A percentile compares a stretch with the other conserved stretches of the same genome.
These are phyloP conservation scores for Globisporangium uncinulatum DNA, from an alignment of 352 stramenopile genomes.

Conservation along the genomic window DNA sequence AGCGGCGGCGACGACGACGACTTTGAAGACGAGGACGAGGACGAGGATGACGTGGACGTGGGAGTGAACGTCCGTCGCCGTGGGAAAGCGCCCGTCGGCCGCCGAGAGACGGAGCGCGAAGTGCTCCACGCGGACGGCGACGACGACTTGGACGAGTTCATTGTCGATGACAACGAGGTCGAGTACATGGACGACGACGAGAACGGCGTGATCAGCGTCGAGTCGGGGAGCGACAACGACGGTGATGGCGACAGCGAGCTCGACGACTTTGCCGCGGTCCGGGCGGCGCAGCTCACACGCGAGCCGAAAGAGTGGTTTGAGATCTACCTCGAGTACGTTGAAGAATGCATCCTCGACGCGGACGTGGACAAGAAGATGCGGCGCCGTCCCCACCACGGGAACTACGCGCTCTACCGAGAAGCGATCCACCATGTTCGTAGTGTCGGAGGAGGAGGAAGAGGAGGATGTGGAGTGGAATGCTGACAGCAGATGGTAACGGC, in stretches of 20 bases:
- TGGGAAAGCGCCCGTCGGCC: constrained; percentile 10
- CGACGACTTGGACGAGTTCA: constrained; percentile 78
- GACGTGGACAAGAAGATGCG: constrained; percentile 59
- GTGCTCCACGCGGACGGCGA: constrained; percentile 41
- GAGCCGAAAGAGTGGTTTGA: constrained; percentile 74
- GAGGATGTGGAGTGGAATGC: not conserved
- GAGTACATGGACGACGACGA: constrained; percentile 88
- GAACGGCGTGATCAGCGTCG: constrained; percentile 56
- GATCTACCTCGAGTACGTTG: constrained; percentile 82
- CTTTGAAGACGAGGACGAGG: constrained; percentile 24
- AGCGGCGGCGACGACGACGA: constrained; percentile 30
- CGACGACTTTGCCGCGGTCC: constrained; percentile 32
- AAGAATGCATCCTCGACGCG: constrained; percentile 59
- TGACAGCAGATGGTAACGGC: too few relatives aligned
- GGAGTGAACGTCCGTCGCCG: not conserved
- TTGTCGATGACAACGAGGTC: constrained; percentile 70
- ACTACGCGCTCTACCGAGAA: constrained; percentile 49
- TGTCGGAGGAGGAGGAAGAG: not conserved
- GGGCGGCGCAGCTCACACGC: constrained; percentile 35
- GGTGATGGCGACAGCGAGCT: constrained; percentile 26
- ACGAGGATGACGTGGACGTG: not conserved
- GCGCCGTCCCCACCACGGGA: constrained; percentile 19
- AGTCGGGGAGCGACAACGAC: constrained; percentile 42
- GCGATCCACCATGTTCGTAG: constrained; percentile 54
- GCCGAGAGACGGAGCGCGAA: constrained; percentile 22